Percentiles rank a stretch among this genome's conserved stretches.
These are phyloP conservation scores for Cryphonectria japonica DNA, from an alignment of 2,329 filamentous ascomycete species.

Conservation along the genomic window DNA sequence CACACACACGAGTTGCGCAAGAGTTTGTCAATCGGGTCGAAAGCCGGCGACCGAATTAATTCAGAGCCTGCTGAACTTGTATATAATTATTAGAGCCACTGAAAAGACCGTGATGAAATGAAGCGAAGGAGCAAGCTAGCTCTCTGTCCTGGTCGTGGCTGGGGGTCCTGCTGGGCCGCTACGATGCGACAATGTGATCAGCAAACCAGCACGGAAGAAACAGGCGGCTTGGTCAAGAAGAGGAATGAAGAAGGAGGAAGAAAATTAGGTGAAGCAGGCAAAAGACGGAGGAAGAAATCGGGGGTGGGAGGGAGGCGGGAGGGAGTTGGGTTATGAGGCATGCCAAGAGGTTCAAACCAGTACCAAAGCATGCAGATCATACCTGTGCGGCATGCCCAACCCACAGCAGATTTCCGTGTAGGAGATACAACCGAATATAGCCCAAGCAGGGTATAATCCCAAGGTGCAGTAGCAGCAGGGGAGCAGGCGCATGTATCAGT, in stretches of 20 bases:
- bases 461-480: constrained; percentile 1
- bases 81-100: constrained; percentile 31
- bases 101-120: constrained; percentile 35
- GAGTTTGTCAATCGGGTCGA: constrained; percentile 18
- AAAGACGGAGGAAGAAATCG: constrained; percentile 31
- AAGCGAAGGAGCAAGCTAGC: constrained; percentile 19
- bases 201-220: constrained; percentile 30
- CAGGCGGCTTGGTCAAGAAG: constrained; percentile 20
- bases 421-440: constrained; percentile 20
- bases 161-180: constrained; percentile 24
- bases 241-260: constrained; percentile 12
- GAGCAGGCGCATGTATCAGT: constrained; percentile 17
- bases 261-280: constrained; percentile 33
- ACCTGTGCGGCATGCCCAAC: constrained; percentile 45
- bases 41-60: constrained; percentile 36
- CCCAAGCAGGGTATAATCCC: constrained; percentile 24
- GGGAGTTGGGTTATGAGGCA: constrained; percentile 38
- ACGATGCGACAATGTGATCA: constrained; percentile 28
- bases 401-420: constrained; percentile 36
- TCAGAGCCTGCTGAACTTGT: constrained; percentile 60
- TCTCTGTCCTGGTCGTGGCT: constrained; percentile 20
- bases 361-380: constrained; percentile 50
- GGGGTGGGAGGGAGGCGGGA: constrained; percentile 32
- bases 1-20: too few relatives aligned
- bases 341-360: constrained; percentile 41